These are phyloP conservation scores for Ilex paraguariensis DNA, from an alignment of 305 asterid genomes.

Conservation along the genomic window DNA sequence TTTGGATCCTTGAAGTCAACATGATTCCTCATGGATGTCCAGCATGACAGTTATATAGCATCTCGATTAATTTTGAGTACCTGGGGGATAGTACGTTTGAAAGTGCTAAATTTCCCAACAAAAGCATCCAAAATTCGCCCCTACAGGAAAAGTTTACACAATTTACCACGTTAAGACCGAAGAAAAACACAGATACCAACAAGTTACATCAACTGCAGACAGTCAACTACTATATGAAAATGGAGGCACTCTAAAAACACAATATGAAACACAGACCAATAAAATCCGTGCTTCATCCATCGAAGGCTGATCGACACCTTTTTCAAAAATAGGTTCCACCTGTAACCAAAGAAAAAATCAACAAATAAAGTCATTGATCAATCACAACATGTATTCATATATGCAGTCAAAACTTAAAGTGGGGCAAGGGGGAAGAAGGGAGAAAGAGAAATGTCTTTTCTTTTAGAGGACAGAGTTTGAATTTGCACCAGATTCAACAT, in stretches of 20 bases:
- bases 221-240: constrained; percentile 5
- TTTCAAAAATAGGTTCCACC: constrained; percentile 99
- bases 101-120: constrained; percentile 95
- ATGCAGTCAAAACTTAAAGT: too few species aligned
- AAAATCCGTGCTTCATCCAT: constrained; percentile 97
- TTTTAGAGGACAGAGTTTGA: neutral
- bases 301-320: constrained; percentile 87
- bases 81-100: constrained; percentile 98
- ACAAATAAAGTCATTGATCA: constrained; percentile 2
- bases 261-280: constrained; percentile 50
- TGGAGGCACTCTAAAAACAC: neutral
- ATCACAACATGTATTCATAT: constrained; percentile 6
- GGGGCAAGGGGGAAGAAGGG: neutral
- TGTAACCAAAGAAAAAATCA: constrained; percentile 14
- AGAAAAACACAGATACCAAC: constrained; percentile 7
- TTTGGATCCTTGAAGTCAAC: too few species aligned
- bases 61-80: constrained; percentile 29
- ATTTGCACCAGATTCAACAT: constrained; percentile 91
- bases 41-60: too few species aligned
- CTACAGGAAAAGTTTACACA: constrained; percentile 33
- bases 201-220: constrained; percentile 13
- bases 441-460: neutral
- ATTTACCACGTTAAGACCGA: constrained; percentile 5
- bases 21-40: too few species aligned
- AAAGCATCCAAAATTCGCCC: constrained; percentile 99